Conservation (phyloP, 2,329 filamentous ascomycete species). For the Onygenales sp. region DNA sequence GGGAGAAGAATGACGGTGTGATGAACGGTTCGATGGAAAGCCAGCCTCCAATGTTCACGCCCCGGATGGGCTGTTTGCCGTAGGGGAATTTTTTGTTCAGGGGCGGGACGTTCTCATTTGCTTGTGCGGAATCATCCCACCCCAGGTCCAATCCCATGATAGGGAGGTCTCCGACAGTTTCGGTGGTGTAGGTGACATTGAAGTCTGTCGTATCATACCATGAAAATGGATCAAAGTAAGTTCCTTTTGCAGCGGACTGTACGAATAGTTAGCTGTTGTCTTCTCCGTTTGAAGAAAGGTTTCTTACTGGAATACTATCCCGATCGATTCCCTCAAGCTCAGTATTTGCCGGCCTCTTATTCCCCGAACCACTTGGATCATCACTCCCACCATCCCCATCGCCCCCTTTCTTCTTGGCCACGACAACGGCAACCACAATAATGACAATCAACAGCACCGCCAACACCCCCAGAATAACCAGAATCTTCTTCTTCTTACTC, state of each 20-base stretch:
- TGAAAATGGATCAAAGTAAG: slow-evolving; percentile 76
- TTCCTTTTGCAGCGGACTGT: slow-evolving; percentile 54
- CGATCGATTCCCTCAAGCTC: slow-evolving; percentile 46
- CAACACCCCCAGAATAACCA: slow-evolving; percentile 47
- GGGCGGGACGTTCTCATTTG: slow-evolving; percentile 72
- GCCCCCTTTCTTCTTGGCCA: slow-evolving; percentile 47
- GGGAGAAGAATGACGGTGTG: slow-evolving; percentile 77
- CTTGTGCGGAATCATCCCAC: slow-evolving; percentile 73
- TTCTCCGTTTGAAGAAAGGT: not conserved
- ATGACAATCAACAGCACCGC: slow-evolving; percentile 55
- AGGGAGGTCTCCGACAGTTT: slow-evolving; percentile 75
- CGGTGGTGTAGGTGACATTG: slow-evolving; percentile 85
- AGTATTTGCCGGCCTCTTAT: slow-evolving; percentile 26
- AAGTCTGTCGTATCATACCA: slow-evolving; percentile 89
- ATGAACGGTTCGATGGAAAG: slow-evolving; percentile 91
- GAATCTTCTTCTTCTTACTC: slow-evolving; percentile 36
- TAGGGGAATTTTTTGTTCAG: slow-evolving; percentile 74
- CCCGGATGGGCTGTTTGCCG: slow-evolving; percentile 66
- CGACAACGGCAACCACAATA: slow-evolving; percentile 57
- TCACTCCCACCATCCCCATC: slow-evolving; percentile 17
- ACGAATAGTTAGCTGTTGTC: slow-evolving; percentile 10
- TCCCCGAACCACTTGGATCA: slow-evolving; percentile 16
- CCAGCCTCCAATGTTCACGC: slow-evolving; percentile 92
- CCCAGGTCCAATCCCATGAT: slow-evolving; percentile 78
- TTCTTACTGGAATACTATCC: slow-evolving; percentile 47